Base-by-base conservation (phyloP, 192 early-diverging fungal genomes). In the Coemansia sp. region DNA sequence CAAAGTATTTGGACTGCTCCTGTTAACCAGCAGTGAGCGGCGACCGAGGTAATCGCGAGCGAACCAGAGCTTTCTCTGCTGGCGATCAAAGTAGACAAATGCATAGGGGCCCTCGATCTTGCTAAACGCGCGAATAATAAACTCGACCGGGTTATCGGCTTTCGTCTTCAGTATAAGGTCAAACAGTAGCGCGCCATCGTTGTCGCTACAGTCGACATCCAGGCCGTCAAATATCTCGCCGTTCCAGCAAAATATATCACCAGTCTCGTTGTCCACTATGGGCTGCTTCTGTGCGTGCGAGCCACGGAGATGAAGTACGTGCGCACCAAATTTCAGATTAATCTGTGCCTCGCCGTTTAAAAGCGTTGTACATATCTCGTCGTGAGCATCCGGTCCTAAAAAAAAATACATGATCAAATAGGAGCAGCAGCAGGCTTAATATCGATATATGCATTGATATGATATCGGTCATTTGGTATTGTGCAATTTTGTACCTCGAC, bases 171-270 rank as follows among this genome's bases (percentile, higher is more conserved):
- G 76, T 37, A 89, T 69, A 30, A 58, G 44, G 19, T 71, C 52
- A 38, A 84, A 72, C 38, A 90, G 50, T 35, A 84, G 40, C 32
- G 74, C 65, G 4, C 91, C 91, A 67, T 93, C 92, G 80, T 91
- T 91, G 43, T 42, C 30, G 38, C 40, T 46, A 11, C 85, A 83
- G 52, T 16, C 52, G 44, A 93, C 86, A 30, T 87, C 71, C 3
- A 93, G 73, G 1, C 93, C 94, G 46, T 81, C 87, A 84, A 95
- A 98, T 26, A 96, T 86, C 70, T 98, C 96, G 28, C 96, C 96
- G 75, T 98, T 98, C 92, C 91, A 94, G 73, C 88, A 82, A 17
- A 92, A 73, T 17, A 91, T 64, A 52, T 91, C 82, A 21, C 68
- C 65, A 28, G 82, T 75, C 16, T 74, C 62, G 6, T 43, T n/a